These are phyloP conservation scores for Nissolia schottii DNA, from an alignment of 306 rosid genomes.

Conservation along the genomic window DNA sequence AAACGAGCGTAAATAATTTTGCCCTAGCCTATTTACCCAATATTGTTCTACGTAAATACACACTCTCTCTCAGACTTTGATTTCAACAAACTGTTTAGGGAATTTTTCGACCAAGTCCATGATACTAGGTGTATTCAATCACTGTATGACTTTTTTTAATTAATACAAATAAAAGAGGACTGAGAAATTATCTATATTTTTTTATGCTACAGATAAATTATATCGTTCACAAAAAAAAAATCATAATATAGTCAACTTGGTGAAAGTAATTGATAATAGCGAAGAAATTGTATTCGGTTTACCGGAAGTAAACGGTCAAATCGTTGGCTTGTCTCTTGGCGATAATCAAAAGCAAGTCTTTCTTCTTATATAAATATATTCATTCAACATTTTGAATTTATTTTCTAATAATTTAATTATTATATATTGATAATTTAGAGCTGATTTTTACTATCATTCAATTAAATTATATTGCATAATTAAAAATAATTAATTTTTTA, in stretches of 20 bases:
- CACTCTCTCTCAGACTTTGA: neutral
- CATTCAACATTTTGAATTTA: neutral
- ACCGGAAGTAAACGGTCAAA: conserved; percentile 5
- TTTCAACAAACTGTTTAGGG: neutral
- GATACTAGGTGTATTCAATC: neutral
- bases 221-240: neutral
- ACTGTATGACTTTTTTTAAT: neutral
- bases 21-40: no score
- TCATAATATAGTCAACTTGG: neutral
- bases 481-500: no score
- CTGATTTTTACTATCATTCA: no score
- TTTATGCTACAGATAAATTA: no score
- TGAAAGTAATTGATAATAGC: neutral
- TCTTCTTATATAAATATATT: neutral
- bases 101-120: neutral
- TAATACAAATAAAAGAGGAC: neutral
- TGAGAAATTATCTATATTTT: neutral
- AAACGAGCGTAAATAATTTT: no score
- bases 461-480: no score
- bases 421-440: no score
- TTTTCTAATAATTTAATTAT: neutral
- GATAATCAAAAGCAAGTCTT: conserved; percentile 25
- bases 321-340: conserved; percentile 28
- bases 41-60: no score
- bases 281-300: neutral